phyloP scores from a whole-genome alignment of 495 filamentous ascomycete genomes.

The Thozetella sp. region DNA sequence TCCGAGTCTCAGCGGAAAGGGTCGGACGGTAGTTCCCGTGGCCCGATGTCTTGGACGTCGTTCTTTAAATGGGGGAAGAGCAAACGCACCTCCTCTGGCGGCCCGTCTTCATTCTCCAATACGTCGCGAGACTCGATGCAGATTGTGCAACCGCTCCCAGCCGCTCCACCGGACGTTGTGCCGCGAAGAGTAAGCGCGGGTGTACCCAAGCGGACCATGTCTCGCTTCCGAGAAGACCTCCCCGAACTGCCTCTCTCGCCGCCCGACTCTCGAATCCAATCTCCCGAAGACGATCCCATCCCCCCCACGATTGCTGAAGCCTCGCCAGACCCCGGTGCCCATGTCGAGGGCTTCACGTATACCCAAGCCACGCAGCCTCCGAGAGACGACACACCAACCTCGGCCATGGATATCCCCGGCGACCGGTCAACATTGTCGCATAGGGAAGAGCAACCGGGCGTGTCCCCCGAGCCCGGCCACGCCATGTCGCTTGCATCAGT shows the following conservation, averaged over 20 bases:
- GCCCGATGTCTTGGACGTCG: conserved; percentile 59
- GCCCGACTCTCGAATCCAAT: conserved; percentile 78
- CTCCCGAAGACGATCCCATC: conserved; percentile 58
- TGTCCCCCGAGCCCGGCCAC: conserved; percentile 44
- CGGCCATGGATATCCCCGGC: conserved; percentile 41
- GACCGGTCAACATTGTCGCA: conserved; percentile 42
- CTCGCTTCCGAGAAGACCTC: conserved; percentile 91
- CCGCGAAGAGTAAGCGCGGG: conserved; percentile 38
- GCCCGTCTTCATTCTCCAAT: conserved; percentile 72
- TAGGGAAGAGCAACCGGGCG: conserved; percentile 37
- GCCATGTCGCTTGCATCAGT: conserved; percentile 77
- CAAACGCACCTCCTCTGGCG: conserved; percentile 60
- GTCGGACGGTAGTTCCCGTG: conserved; percentile 45
- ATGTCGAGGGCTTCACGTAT: conserved; percentile 22
- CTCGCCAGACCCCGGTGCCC: conserved; percentile 12
- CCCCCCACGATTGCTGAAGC: conserved; percentile 21
- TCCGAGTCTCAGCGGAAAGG: conserved; percentile 27
- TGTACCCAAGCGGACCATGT: conserved; percentile 74
- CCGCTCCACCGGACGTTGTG: conserved; percentile 24
- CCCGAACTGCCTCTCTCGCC: conserved; percentile 83
- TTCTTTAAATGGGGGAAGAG: conserved; percentile 71
- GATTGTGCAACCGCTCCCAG: conserved; percentile 27
- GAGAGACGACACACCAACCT: conserved; percentile 49
- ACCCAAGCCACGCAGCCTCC: conserved; percentile 15
- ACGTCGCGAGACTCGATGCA: conserved; percentile 80